phyloP scores from a whole-genome alignment of 1,284 basidiomycete species.

The Kalmanozyma brasiliensis region DNA sequence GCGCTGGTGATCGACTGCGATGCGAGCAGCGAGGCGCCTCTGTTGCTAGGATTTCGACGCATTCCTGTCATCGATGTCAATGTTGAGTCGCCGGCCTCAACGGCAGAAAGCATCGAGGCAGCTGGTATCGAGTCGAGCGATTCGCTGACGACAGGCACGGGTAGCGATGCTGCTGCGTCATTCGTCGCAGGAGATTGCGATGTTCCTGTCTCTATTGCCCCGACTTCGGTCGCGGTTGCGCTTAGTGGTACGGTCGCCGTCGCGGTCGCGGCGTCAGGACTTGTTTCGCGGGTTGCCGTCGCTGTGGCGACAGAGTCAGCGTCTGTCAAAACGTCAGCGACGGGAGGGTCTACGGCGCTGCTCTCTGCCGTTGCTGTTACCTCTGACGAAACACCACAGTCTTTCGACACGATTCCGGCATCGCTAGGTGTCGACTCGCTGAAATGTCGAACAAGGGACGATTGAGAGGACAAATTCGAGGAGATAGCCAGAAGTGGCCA shows the following conservation, averaged over 20 bases:
- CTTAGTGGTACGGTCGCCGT: no score
- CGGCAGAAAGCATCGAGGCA: background rate
- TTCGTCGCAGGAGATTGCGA: slow-evolving; percentile 1
- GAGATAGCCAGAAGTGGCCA: no score
- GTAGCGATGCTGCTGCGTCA: background rate
- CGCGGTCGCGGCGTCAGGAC: slow-evolving; percentile 16
- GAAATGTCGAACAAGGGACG: background rate
- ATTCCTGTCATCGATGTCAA: slow-evolving; percentile 12
- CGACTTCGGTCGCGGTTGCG: background rate
- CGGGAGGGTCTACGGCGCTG: slow-evolving; percentile 22
- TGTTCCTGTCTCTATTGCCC: background rate
- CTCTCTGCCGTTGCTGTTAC: slow-evolving; percentile 2
- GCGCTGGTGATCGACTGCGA: slow-evolving; percentile 42
- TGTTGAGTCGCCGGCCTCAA: slow-evolving; percentile 8
- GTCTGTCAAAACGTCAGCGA: slow-evolving; percentile 35
- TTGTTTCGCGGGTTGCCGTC: slow-evolving; percentile 37
- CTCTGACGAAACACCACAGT: background rate
- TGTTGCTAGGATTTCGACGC: slow-evolving; percentile 32
- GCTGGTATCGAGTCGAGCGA: background rate
- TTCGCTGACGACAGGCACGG: background rate
- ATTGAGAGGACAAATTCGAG: background rate
- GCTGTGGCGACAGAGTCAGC: slow-evolving; percentile 39
- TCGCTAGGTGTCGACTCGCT: slow-evolving; percentile 22
- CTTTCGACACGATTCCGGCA: slow-evolving; percentile 5
- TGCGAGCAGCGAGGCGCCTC: slow-evolving; percentile 41